Conservation (phyloP, 2,329 filamentous ascomycete species). For the Neophaeococcomyces aloes region DNA sequence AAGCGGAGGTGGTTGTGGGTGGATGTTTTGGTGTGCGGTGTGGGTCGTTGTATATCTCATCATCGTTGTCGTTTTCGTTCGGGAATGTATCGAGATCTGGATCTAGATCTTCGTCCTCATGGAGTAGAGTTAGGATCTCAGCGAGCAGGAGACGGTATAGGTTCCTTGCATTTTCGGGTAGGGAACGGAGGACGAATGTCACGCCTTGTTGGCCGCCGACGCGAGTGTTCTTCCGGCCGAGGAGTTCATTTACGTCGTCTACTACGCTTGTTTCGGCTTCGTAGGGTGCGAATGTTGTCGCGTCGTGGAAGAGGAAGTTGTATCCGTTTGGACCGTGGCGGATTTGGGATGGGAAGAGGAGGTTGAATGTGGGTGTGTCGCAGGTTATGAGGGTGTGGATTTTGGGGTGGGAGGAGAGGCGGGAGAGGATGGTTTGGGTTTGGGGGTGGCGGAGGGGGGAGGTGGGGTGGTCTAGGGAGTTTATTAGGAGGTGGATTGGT, state of each 20-base stretch:
- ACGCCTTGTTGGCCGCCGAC: slow-evolving; percentile 86
- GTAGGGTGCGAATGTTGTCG: slow-evolving; percentile 75
- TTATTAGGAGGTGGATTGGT: slow-evolving; percentile 60
- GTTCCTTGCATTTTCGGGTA: slow-evolving; percentile 85
- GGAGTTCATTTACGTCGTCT: slow-evolving; percentile 77
- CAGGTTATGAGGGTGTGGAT: slow-evolving; percentile 69
- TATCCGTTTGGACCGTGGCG: slow-evolving; percentile 53
- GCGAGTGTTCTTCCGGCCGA: slow-evolving; percentile 68
- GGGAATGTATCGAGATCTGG: slow-evolving; percentile 23
- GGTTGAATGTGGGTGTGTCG: slow-evolving; percentile 75
- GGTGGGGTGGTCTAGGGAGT: slow-evolving; percentile 68
- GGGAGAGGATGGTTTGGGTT: slow-evolving; percentile 62
- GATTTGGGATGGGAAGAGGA: slow-evolving; percentile 84
- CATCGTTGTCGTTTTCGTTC: slow-evolving; percentile 18
- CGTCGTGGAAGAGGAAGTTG: slow-evolving; percentile 85
- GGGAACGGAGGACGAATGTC: slow-evolving; percentile 74
- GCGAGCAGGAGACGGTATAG: slow-evolving; percentile 76
- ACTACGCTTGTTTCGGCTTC: slow-evolving; percentile 69
- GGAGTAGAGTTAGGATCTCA: slow-evolving; percentile 65
- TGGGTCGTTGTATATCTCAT: too few species aligned
- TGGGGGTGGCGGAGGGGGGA: slow-evolving; percentile 57
- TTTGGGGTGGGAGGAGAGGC: slow-evolving; percentile 61
- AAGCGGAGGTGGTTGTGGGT: too few species aligned
- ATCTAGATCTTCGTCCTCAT: slow-evolving; percentile 29
- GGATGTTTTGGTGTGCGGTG: too few species aligned